Evolutionary conservation across 1,284 basidiomycete genomes (phyloP), one percentile per base, ranked within the genome.

Genomic region (Violaceomyces palustris): DNA sequence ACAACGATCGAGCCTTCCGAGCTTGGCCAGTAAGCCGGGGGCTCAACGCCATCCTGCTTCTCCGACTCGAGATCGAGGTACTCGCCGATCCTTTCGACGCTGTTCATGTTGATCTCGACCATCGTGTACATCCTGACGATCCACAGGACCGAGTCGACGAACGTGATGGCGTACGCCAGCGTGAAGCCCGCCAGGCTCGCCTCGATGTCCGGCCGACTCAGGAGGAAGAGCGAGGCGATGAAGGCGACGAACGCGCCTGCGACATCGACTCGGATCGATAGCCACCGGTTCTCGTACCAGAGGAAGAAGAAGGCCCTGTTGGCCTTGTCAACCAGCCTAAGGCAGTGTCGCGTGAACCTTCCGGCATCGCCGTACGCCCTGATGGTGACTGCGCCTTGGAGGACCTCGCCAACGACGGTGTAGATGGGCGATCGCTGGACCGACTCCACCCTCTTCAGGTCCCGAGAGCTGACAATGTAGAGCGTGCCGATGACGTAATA

Each of bases 341-440:
- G 51, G 38, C 67, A 69, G 45, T 67, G 61, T 24, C 67, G 54
- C 61, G 90, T 78, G 77, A 93, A 91, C n/a, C 81, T 77, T 29
- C 77, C 76, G 64, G 92, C 88, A 2, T 83, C 86, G 8, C 85
- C 85, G 74, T 91, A 94, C 0, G 89, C 91, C 36, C 90, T 82
- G 28, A 93, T 87, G n/a, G 86, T 84, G 33, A 87, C 76, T 37
- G 89, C 84, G 17, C 87, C 87, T 39, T 78, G 79, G 28, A 90
- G 77, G 11, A 88, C 76, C 67, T 91, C 87, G 50, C 67, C 64
- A 11, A 69, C 57, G 25, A 70, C 59, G 4, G 70, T 72, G 48
- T 69, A 68, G 50, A 73, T 64, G 9, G 71, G 71, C 40, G 69
- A 72, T 26, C 71, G 62, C 27, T 58, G 56, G 26, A 72, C 64